phyloP scores from a whole-genome alignment of 2,329 filamentous ascomycete genomes.

The Fonsecaea pedrosoi region DNA sequence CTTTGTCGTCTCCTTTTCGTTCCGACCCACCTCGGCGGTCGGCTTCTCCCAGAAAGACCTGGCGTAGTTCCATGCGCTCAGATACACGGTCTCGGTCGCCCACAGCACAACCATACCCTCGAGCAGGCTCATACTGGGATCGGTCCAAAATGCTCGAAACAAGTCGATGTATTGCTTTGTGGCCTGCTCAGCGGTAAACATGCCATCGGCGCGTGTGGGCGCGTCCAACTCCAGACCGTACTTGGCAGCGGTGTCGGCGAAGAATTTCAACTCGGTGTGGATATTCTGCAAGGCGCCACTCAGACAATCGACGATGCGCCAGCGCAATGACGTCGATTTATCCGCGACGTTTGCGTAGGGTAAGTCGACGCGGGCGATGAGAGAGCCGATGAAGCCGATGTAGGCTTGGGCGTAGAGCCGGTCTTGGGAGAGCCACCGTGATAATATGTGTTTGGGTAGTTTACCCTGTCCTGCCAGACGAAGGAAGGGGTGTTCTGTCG shows the following conservation, averaged over 20 bases:
- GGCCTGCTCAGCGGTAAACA: conserved; percentile 50
- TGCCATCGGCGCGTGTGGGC: conserved; percentile 19
- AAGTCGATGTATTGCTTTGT: conserved; percentile 64
- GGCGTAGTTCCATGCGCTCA: conserved; percentile 63
- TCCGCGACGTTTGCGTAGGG: conserved; percentile 51
- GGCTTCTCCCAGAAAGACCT: conserved; percentile 26
- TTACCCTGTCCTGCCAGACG: conserved; percentile 68
- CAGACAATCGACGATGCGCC: conserved; percentile 66
- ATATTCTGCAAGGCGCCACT: conserved; percentile 71
- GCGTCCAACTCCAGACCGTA: conserved; percentile 63
- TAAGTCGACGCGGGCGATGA: conserved; percentile 68
- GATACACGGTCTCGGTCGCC: conserved; percentile 73
- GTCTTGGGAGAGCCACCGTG: conserved; percentile 74
- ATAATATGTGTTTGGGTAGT: conserved; percentile 62
- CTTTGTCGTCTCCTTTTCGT: neutral
- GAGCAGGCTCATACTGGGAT: conserved; percentile 60
- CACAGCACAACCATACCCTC: conserved; percentile 77
- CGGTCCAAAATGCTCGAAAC: conserved; percentile 63
- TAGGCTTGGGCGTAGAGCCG: conserved; percentile 74
- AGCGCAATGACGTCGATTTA: conserved; percentile 53
- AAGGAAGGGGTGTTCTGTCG: conserved; percentile 73
- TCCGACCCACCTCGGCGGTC: neutral
- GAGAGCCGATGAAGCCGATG: conserved; percentile 69
- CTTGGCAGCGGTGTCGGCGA: conserved; percentile 67
- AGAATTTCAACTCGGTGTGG: conserved; percentile 70